These are phyloP conservation scores for Wickerhamomyces sp. DNA, from an alignment of 1,139 yeast genomes.

Conservation along the genomic window DNA sequence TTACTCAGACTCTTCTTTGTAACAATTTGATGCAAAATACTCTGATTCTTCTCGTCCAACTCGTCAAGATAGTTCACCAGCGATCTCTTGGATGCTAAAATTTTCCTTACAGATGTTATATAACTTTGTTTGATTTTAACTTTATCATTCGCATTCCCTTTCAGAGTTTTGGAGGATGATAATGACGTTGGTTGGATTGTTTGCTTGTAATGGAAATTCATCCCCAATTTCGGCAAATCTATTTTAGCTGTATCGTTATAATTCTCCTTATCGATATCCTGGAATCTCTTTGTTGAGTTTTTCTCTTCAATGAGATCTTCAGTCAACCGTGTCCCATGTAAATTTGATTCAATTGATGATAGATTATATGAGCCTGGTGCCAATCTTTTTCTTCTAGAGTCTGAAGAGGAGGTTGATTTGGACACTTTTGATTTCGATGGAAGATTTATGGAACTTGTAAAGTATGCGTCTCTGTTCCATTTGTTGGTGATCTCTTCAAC, in stretches of 20 bases:
- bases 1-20: conserved; percentile 16
- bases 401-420: neutral
- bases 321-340: conserved; percentile 23
- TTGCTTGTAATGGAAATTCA: conserved; percentile 21
- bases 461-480: conserved; percentile 19
- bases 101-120: conserved; percentile 27
- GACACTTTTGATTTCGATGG: conserved; percentile 12
- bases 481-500: conserved; percentile 20
- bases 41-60: conserved; percentile 22
- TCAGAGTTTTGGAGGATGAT: conserved; percentile 2
- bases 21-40: conserved; percentile 19
- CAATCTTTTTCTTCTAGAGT: conserved; percentile 18
- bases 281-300: conserved; percentile 32
- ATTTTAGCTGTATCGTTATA: conserved; percentile 31
- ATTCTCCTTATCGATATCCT: conserved; percentile 36
- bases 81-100: conserved; percentile 34
- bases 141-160: conserved; percentile 15
- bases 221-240: conserved; percentile 33
- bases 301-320: conserved; percentile 27
- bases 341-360: conserved; percentile 18
- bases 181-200: conserved; percentile 12
- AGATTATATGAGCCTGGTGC: conserved; percentile 24
- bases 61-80: conserved; percentile 36
- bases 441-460: conserved; percentile 21
- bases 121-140: conserved; percentile 18